These are phyloP conservation scores for Amphibolis antarctica DNA, from an alignment of 106 monocot genomes.

Conservation along the genomic window DNA sequence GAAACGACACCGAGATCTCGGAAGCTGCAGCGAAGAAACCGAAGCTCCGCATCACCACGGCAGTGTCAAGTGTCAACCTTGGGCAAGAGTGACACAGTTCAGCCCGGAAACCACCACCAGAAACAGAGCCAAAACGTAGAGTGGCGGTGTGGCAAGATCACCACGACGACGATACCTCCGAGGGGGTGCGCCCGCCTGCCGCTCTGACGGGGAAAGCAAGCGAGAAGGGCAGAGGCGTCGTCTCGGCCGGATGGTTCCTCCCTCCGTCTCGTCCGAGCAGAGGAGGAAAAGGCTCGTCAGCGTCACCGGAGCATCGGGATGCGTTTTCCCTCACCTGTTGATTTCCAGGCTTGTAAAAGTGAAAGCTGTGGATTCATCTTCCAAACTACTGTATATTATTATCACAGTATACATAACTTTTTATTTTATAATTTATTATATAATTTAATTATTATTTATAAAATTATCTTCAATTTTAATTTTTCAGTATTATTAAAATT, in stretches of 20 bases:
- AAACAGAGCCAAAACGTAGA: not conserved
- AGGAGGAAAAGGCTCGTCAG: not conserved
- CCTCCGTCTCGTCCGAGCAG: not conserved
- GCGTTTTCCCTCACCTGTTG: not conserved
- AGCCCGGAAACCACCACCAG: not conserved
- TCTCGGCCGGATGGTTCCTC: not conserved
- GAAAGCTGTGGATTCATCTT: no score
- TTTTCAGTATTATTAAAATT: no score
- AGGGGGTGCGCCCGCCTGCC: no score
- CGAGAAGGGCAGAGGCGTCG: not conserved
- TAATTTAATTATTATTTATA: no score
- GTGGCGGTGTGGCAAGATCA: no score
- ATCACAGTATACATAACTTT: no score
- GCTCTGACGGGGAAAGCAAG: not conserved
- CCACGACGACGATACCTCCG: not conserved
- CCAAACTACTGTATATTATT: no score
- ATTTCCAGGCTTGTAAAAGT: no score
- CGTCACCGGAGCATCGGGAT: conserved; percentile 2
- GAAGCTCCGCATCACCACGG: not conserved
- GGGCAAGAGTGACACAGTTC: not conserved
- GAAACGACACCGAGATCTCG: not conserved
- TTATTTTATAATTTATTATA: no score
- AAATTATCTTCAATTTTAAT: no score
- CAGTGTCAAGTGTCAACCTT: not conserved
- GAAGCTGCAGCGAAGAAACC: not conserved